phyloP scores from a whole-genome alignment of 495 filamentous ascomycete genomes.

The Hamigera avellanea region DNA sequence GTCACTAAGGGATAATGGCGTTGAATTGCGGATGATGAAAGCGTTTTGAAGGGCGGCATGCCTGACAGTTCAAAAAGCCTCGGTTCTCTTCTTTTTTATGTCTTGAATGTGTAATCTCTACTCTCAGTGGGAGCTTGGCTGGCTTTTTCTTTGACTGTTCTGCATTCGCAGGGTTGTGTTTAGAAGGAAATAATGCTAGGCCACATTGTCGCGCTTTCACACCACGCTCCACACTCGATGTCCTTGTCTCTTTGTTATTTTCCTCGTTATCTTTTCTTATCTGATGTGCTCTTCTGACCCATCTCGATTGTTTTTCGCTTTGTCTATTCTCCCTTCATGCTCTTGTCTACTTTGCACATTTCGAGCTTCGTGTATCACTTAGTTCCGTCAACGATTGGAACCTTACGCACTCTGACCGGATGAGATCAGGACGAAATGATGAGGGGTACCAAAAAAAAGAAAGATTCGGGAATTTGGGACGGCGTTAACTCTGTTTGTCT shows the following conservation, averaged over 20 bases:
- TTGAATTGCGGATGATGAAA: slow-evolving; percentile 27
- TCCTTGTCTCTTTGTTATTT: slow-evolving; percentile 6
- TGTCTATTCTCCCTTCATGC: slow-evolving; percentile 6
- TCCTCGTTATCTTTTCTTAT: slow-evolving; percentile 11
- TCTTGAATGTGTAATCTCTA: slow-evolving; percentile 35
- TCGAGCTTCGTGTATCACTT: neutral
- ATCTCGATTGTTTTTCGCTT: slow-evolving; percentile 12
- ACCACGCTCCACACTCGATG: too few relatives aligned
- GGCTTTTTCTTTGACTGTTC: slow-evolving; percentile 13
- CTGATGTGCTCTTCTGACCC: slow-evolving; percentile 11
- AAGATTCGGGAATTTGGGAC: neutral
- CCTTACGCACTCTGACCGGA: neutral
- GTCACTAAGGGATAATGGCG: slow-evolving; percentile 17
- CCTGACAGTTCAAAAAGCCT: neutral
- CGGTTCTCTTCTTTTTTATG: slow-evolving; percentile 13
- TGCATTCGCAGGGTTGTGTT: slow-evolving; percentile 10
- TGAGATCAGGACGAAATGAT: neutral
- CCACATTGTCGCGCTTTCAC: slow-evolving; percentile 7
- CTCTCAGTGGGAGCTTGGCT: slow-evolving; percentile 37
- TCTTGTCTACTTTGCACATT: slow-evolving; percentile 2
- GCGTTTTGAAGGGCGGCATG: neutral
- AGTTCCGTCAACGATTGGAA: neutral
- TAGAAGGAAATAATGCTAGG: too few relatives aligned
- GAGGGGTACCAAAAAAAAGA: neutral
- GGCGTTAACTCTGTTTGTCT: neutral